These are phyloP conservation scores for Linnemannia schmuckeri DNA, from an alignment of 192 early-diverging fungal species.

Conservation along the genomic window DNA sequence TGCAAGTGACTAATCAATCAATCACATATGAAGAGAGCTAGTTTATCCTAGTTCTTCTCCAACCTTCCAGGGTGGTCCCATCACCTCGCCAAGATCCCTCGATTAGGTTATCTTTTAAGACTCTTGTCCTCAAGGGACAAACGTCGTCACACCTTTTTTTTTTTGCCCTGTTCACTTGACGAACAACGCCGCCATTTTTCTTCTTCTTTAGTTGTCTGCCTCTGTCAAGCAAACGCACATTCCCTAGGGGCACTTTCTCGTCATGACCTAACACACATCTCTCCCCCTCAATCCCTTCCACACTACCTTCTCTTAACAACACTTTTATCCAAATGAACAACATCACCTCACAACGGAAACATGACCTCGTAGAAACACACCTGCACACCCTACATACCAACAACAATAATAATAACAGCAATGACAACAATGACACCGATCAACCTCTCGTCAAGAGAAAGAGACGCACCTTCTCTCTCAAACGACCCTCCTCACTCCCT, in stretches of 20 bases:
- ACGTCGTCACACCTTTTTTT: not conserved
- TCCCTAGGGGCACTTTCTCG: not conserved
- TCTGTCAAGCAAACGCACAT: not conserved
- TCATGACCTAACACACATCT: not conserved
- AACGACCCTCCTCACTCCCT: constrained; percentile 15
- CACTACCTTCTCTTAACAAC: not conserved
- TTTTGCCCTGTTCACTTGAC: not conserved
- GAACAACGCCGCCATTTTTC: not conserved
- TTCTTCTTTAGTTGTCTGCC: not conserved
- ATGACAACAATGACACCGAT: not conserved
- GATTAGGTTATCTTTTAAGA: not conserved
- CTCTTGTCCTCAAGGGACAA: not conserved
- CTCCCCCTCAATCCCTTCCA: not conserved
- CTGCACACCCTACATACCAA: not conserved
- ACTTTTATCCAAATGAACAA: not conserved
- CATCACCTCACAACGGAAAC: not conserved
- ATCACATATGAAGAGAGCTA: not conserved
- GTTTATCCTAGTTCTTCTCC: not conserved
- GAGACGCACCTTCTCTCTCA: constrained; percentile 30
- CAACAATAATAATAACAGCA: not conserved
- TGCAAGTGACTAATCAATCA: not conserved
- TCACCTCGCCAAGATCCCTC: not conserved
- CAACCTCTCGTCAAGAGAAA: constrained; percentile 16
- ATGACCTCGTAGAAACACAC: constrained; percentile 22
- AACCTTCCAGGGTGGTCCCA: not conserved